Evolutionary conservation across 1,284 basidiomycete species (phyloP).

Genomic region (Ustilago xerochloae): DNA sequence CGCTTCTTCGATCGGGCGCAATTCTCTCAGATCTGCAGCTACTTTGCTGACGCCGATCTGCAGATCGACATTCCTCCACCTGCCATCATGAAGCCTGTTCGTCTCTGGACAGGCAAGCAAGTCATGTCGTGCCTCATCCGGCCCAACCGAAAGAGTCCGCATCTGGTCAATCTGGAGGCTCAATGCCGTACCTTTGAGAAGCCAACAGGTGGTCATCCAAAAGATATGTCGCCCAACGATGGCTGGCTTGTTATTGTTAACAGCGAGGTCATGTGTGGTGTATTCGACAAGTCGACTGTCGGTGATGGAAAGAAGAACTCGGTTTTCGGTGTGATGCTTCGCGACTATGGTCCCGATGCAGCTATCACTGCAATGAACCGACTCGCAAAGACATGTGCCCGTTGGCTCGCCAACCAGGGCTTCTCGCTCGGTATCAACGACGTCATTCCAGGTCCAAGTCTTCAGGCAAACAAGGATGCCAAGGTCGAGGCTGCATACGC

Average conservation of each 20-base stretch:
- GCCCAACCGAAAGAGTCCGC: constrained; percentile 83
- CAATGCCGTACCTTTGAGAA: constrained; percentile 95
- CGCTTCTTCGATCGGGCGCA: constrained; percentile 92
- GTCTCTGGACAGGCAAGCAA: constrained; percentile 98
- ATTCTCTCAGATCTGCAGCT: constrained; percentile 96
- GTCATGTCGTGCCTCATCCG: constrained; percentile 96
- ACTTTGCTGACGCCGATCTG: constrained; percentile 88
- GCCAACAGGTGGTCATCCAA: constrained; percentile 74
- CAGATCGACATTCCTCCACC: constrained; percentile 97
- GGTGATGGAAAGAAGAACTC: constrained; percentile 99
- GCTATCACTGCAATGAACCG: constrained; percentile 96
- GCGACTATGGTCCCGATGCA: constrained; percentile 95
- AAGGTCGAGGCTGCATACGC: constrained; percentile 90
- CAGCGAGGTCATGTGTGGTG: constrained; percentile 98
- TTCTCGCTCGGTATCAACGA: constrained; percentile 99
- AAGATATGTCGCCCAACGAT: constrained; percentile 94
- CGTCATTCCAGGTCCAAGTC: constrained; percentile 90
- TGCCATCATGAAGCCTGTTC: constrained; percentile 89
- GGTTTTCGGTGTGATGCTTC: constrained; percentile 95
- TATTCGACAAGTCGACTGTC: constrained; percentile 98
- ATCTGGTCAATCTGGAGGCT: constrained; percentile 88
- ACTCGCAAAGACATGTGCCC: constrained; percentile 92
- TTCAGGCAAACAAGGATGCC: constrained; percentile 83
- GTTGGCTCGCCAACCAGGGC: constrained; percentile 95
- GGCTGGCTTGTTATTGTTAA: constrained; percentile 98